Conservation (phyloP, 164 flowering plant species). For the Berberis thunbergii region DNA sequence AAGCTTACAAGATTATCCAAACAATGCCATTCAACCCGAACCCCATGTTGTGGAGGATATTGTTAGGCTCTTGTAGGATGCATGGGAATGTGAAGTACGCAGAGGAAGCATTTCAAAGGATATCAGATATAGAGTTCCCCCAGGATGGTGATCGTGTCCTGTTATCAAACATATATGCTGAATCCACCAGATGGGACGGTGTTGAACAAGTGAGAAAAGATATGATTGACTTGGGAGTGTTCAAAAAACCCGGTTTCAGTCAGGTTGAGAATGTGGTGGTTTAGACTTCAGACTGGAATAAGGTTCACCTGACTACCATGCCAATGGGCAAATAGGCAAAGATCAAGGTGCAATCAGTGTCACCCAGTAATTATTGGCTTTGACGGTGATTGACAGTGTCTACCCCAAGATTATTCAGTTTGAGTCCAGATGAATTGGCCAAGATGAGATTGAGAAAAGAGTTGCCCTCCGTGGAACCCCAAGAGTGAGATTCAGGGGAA, state of each 20-base stretch:
- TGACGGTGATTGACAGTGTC: too few species aligned
- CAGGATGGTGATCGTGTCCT: conserved; percentile 37
- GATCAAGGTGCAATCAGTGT: too few species aligned
- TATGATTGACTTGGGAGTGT: conserved; percentile 28
- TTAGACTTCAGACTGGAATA: too few species aligned
- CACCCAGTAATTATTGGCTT: too few species aligned
- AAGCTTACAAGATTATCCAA: conserved; percentile 28
- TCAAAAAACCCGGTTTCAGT: conserved; percentile 36
- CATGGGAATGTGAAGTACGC: conserved; percentile 35
- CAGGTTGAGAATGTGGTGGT: conserved; percentile 7
- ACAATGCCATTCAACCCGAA: conserved; percentile 28
- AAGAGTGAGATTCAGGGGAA: too few species aligned
- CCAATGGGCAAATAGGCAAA: too few species aligned
- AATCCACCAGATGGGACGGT: conserved; percentile 37
- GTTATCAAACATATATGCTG: conserved; percentile 44
- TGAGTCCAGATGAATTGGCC: too few species aligned
- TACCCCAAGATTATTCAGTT: too few species aligned
- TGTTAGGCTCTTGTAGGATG: conserved; percentile 41
- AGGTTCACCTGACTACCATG: too few species aligned
- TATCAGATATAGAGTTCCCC: conserved; percentile 25
- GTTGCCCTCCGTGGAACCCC: too few species aligned
- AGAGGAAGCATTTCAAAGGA: conserved; percentile 25
- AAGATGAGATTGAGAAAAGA: too few species aligned
- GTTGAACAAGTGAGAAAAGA: conserved; percentile 32
- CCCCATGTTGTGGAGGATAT: conserved; percentile 38